phyloP scores from a whole-genome alignment of 345 rosid species.

The Eutrema yunnanense region DNA sequence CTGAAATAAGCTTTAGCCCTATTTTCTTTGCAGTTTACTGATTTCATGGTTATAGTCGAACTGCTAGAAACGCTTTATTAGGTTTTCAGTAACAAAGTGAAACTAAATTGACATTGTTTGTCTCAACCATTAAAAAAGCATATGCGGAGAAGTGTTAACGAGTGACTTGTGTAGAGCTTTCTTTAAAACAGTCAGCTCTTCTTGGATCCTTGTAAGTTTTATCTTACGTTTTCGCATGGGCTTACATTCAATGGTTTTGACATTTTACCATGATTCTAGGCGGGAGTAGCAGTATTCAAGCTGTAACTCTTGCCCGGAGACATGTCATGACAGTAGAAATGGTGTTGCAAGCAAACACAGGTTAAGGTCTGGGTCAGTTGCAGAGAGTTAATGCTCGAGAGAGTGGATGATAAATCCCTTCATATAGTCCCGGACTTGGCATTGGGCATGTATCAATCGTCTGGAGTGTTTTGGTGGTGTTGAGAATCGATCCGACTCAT shows the following conservation, averaged over 20 bases:
- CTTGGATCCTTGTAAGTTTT: background rate
- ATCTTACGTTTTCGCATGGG: background rate
- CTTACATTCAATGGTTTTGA: background rate
- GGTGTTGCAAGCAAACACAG: slow-evolving; percentile 64
- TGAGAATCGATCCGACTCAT: background rate
- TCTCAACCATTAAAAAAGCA: background rate
- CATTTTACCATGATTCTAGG: slow-evolving; percentile 14
- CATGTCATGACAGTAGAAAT: slow-evolving; percentile 48
- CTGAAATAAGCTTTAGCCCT: background rate
- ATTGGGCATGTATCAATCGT: background rate
- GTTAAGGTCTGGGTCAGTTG: slow-evolving; percentile 28
- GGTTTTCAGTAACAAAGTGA: slow-evolving; percentile 8
- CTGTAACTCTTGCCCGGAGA: slow-evolving; percentile 21
- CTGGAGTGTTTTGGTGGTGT: background rate
- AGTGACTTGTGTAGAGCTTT: background rate
- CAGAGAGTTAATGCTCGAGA: slow-evolving; percentile 51
- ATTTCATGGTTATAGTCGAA: background rate
- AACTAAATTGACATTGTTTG: background rate
- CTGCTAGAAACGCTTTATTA: background rate
- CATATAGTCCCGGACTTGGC: background rate
- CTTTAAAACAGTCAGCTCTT: background rate
- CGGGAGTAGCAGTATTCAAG: slow-evolving; percentile 20
- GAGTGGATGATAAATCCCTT: background rate
- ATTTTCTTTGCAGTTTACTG: background rate
- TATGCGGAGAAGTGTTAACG: background rate